A percentile compares a stretch with the other conserved stretches of the same genome.
Evolutionary conservation across 192 early-diverging fungal species (phyloP).

Genomic region (Ramicandelaber brevisporus): DNA sequence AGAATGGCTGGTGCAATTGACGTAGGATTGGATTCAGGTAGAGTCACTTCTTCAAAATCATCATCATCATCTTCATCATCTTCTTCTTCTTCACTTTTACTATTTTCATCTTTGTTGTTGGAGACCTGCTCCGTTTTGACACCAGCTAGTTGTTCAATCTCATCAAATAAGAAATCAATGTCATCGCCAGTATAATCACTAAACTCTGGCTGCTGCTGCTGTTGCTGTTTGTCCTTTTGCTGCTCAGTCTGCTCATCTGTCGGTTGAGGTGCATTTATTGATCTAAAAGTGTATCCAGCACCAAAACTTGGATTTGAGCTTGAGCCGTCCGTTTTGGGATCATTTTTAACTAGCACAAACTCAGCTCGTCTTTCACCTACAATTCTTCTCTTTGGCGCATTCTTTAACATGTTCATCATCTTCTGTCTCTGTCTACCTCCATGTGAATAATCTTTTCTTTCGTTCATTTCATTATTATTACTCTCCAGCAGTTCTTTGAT

Average conservation of each 20-base stretch:
- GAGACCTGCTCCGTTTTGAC: conserved; percentile 1
- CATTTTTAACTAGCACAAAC: conserved; percentile 70
- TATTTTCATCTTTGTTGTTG: conserved; percentile 2
- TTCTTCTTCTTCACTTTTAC: conserved; percentile 7
- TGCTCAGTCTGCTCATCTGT: conserved; percentile 2
- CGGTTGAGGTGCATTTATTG: background rate
- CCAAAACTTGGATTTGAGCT: too few species aligned
- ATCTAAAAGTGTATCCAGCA: too few species aligned
- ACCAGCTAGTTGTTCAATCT: background rate
- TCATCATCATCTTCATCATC: conserved; percentile 17
- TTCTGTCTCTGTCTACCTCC: background rate
- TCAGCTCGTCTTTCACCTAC: conserved; percentile 57
- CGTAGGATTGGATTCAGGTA: background rate
- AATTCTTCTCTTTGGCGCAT: conserved; percentile 15
- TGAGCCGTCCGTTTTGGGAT: conserved; percentile 37
- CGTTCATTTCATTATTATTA: conserved; percentile 14
- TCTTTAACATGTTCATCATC: background rate
- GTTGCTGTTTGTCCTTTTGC: too few species aligned
- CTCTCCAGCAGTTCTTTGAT: conserved; percentile 16
- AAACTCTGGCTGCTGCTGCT: too few species aligned
- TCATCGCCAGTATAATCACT: conserved; percentile 2
- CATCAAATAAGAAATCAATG: too few species aligned
- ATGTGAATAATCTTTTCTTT: too few species aligned
- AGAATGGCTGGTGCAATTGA: too few species aligned
- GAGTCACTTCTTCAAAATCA: conserved; percentile 23